These are phyloP conservation scores for Ustilago curta DNA, from an alignment of 1,284 basidiomycete genomes.

Conservation along the genomic window DNA sequence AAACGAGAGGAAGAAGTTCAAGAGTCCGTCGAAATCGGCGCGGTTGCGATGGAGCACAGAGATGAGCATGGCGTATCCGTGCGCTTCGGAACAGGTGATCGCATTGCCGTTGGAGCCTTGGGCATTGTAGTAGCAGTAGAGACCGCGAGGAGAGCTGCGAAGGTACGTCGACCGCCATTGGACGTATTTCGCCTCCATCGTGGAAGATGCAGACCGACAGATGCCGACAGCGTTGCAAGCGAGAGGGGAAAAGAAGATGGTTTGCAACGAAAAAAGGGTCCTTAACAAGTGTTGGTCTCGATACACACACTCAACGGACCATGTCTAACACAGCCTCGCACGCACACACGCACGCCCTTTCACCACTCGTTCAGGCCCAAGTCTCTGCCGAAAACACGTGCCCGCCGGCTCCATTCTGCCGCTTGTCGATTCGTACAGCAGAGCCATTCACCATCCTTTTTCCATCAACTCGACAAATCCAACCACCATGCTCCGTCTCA, in stretches of 20 bases:
- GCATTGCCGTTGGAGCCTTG: slow-evolving; percentile 60
- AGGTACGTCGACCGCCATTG: slow-evolving; percentile 43
- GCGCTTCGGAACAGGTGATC: slow-evolving; percentile 65
- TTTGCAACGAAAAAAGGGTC: background rate
- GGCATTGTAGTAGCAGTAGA: slow-evolving; percentile 63
- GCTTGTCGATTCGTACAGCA: background rate
- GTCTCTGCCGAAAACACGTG: background rate
- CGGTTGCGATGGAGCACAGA: slow-evolving; percentile 58
- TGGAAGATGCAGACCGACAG: background rate
- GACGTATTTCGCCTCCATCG: slow-evolving; percentile 55
- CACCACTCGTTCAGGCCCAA: no score
- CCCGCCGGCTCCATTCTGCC: background rate
- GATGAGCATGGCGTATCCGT: slow-evolving; percentile 66
- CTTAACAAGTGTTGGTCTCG: slow-evolving; percentile 8
- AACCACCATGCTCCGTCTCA: background rate
- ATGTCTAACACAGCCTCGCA: slow-evolving; percentile 19
- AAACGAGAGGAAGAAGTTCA: slow-evolving; percentile 55
- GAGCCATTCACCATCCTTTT: background rate
- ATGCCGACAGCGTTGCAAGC: no score
- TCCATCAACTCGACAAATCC: background rate
- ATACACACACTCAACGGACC: slow-evolving; percentile 4
- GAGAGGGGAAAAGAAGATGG: no score
- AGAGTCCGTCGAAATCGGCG: slow-evolving; percentile 57
- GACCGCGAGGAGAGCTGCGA: slow-evolving; percentile 30
- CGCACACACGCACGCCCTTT: background rate